A percentile compares a stretch with the other conserved stretches of the same genome.
Evolutionary conservation across 1,284 basidiomycete genomes (phyloP).

Genomic region (Vanrija sp.): DNA sequence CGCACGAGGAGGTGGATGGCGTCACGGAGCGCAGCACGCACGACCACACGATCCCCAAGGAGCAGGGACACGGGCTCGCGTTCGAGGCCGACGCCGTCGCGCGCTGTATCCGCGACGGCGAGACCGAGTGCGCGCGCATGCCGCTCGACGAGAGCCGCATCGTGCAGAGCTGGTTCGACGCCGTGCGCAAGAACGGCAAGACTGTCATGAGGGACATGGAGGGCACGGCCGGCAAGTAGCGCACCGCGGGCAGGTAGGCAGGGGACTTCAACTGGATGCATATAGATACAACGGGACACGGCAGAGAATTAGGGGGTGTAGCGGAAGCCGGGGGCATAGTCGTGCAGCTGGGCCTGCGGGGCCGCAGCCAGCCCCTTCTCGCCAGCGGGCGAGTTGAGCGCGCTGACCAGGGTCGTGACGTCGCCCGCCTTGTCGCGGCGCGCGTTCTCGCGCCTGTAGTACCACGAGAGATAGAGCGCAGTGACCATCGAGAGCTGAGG

Average conservation of each 20-base stretch:
- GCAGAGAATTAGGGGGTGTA: constrained; percentile 7
- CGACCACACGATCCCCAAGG: constrained; percentile 6
- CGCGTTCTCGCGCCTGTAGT: constrained; percentile 9
- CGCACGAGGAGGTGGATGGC: not conserved
- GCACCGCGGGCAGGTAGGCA: no score
- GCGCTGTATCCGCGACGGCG: constrained; percentile 67
- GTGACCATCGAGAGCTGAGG: not conserved
- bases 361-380: not conserved
- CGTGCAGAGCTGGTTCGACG: constrained; percentile 74
- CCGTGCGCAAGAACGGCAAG: constrained; percentile 54
- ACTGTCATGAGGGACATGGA: constrained; percentile 29
- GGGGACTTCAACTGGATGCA: no score
- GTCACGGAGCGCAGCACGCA: constrained; percentile 6
- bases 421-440: constrained; percentile 1
- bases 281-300: no score
- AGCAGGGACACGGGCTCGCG: constrained; percentile 32
- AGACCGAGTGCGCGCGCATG: constrained; percentile 69
- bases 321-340: constrained; percentile 13
- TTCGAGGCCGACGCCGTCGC: constrained; percentile 63
- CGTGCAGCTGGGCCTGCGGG: constrained; percentile 8
- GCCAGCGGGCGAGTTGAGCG: not conserved
- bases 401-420: not conserved
- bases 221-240: constrained; percentile 25
- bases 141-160: constrained; percentile 68
- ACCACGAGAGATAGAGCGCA: constrained; percentile 6